These are phyloP conservation scores for Xylaria castorea DNA, from an alignment of 495 filamentous ascomycete species.

Conservation along the genomic window DNA sequence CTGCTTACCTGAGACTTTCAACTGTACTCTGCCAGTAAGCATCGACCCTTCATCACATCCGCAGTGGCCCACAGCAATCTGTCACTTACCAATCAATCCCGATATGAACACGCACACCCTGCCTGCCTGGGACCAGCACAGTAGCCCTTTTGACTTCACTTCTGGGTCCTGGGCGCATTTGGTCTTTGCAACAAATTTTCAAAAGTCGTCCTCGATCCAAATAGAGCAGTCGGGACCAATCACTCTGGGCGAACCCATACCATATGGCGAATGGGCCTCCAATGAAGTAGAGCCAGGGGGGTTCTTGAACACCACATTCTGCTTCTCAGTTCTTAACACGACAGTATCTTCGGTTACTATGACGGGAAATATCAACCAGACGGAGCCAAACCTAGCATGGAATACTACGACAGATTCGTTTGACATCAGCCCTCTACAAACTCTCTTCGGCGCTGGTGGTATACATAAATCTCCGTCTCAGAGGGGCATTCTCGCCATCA, in stretches of 20 bases:
- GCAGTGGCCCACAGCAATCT: neutral
- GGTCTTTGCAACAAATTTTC: slow-evolving; percentile 6
- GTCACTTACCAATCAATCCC: neutral
- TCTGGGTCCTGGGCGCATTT: slow-evolving; percentile 3
- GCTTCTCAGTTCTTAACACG: neutral
- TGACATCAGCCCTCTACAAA: neutral
- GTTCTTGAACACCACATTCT: neutral
- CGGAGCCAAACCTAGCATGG: neutral
- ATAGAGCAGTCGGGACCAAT: neutral
- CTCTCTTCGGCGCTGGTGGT: neutral
- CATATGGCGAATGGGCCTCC: slow-evolving; percentile 5
- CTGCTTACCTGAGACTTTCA: neutral
- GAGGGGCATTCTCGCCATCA: neutral
- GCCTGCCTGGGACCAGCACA: neutral
- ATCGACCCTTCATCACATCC: too few relatives aligned
- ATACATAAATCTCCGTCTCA: neutral
- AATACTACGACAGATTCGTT: neutral
- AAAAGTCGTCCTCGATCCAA: neutral
- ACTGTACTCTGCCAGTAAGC: neutral
- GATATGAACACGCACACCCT: neutral
- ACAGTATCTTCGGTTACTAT: neutral
- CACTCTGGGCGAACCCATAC: neutral
- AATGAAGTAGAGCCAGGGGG: neutral
- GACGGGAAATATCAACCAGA: neutral
- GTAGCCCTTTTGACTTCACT: neutral